Conservation (phyloP, 306 rosid genomes). For the Carpinus viminea region DNA sequence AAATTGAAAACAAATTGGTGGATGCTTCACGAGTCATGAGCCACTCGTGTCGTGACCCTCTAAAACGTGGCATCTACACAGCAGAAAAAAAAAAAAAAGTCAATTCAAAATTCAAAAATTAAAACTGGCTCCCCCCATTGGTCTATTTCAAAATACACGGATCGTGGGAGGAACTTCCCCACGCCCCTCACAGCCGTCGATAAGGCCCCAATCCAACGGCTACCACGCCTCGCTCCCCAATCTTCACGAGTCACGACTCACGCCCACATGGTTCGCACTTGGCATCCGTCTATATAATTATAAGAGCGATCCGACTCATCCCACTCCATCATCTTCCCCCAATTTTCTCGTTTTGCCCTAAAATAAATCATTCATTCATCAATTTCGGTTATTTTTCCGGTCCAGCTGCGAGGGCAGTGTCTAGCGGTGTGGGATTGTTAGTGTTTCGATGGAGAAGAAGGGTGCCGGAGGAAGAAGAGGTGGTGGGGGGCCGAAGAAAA, state of each 20-base stretch:
- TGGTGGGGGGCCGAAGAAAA: constrained; percentile 75
- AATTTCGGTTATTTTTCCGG: background rate
- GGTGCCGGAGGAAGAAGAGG: constrained; percentile 70
- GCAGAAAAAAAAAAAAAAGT: background rate
- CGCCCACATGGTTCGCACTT: background rate
- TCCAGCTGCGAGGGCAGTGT: background rate
- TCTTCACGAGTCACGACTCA: background rate
- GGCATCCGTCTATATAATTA: constrained; percentile 20
- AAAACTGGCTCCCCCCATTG: constrained; percentile 31
- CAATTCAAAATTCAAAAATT: no score
- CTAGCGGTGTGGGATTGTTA: background rate
- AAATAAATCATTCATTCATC: background rate
- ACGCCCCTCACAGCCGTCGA: constrained; percentile 36
- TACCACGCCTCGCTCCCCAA: background rate
- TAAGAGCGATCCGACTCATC: constrained; percentile 12
- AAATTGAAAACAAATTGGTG: background rate
- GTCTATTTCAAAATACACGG: constrained; percentile 38
- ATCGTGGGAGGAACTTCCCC: background rate
- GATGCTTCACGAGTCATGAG: no score
- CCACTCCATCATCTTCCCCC: background rate
- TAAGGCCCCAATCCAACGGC: constrained; percentile 41
- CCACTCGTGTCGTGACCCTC: no score
- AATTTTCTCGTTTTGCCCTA: background rate
- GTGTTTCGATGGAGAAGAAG: constrained; percentile 46
- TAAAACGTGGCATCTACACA: no score